A percentile compares a stretch with the other conserved stretches of the same genome.
Conservation (phyloP, 768 basidiomycete species). For the Artomyces pyxidatus region DNA sequence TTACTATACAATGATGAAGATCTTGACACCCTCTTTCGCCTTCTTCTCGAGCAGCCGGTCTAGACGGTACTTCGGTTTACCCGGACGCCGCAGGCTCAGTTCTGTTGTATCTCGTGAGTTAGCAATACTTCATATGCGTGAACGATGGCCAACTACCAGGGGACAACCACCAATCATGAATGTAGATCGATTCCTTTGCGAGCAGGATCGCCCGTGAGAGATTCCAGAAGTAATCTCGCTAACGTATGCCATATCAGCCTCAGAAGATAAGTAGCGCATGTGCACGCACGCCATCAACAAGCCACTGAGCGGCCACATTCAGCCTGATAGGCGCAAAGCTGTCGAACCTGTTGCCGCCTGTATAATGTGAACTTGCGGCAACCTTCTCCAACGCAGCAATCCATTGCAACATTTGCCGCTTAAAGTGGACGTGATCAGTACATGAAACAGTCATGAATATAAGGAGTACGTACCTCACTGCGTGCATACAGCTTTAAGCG, state of each 20-base stretch:
- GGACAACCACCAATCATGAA: conserved; percentile 98
- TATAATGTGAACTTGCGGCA: conserved; percentile 69
- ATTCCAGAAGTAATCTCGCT: conserved; percentile 99
- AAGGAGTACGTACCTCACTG: conserved; percentile 54
- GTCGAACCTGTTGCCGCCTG: conserved; percentile 77
- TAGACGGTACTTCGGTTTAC: conserved; percentile 77
- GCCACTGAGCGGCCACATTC: conserved; percentile 95
- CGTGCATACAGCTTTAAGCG: conserved; percentile 78
- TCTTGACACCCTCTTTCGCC: conserved; percentile 92
- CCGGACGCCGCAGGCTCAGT: conserved; percentile 76
- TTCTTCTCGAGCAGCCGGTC: conserved; percentile 84
- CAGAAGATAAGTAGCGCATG: background rate
- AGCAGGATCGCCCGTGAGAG: conserved; percentile 84
- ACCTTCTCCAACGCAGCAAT: conserved; percentile 85
- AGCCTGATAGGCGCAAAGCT: conserved; percentile 90
- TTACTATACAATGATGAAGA: conserved; percentile 91
- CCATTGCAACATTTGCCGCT: conserved; percentile 97
- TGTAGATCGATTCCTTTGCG: conserved; percentile 84
- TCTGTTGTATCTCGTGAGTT: no score
- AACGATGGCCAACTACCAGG: no score
- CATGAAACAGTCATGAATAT: conserved; percentile 3
- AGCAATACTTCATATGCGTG: no score
- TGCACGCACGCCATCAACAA: conserved; percentile 84
- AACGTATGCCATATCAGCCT: conserved; percentile 4
- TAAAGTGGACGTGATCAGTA: conserved; percentile 4